Evolutionary conservation across 2,329 filamentous ascomycete genomes (phyloP).

Genomic region (Fusarium sp.): DNA sequence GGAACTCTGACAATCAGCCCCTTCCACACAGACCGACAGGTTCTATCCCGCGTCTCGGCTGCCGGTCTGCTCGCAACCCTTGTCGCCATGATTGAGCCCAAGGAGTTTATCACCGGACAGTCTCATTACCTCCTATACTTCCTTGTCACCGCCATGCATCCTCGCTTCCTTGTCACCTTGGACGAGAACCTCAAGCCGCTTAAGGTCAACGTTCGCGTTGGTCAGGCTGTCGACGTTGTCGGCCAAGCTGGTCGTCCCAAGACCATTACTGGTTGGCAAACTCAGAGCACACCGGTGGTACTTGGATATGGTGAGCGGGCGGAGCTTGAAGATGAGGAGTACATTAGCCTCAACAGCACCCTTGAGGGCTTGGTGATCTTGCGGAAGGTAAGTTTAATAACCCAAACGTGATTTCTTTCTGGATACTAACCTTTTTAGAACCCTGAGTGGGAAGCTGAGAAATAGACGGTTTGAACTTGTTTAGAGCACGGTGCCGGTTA

Average conservation of each 20-base stretch:
- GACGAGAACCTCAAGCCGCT: constrained; percentile 94
- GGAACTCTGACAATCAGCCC: constrained; percentile 94
- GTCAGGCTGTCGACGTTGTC: constrained; percentile 97
- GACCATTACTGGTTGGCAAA: constrained; percentile 99
- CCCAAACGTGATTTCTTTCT: neutral
- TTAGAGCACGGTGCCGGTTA: constrained; percentile 34
- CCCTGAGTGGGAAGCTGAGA: constrained; percentile 54
- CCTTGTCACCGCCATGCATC: constrained; percentile 95
- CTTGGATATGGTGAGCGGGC: constrained; percentile 95
- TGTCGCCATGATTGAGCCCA: constrained; percentile 94
- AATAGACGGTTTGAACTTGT: constrained; percentile 46
- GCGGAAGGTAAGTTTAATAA: constrained; percentile 78
- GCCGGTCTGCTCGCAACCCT: constrained; percentile 90
- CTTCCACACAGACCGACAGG: constrained; percentile 99
- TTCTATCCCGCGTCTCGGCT: constrained; percentile 90
- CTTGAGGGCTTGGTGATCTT: constrained; percentile 96
- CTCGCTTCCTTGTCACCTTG: constrained; percentile 93
- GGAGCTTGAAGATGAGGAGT: constrained; percentile 97
- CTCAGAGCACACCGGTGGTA: constrained; percentile 97
- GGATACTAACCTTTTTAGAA: constrained; percentile 48
- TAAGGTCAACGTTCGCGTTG: constrained; percentile 95
- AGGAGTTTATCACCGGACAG: constrained; percentile 76
- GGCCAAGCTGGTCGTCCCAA: constrained; percentile 97
- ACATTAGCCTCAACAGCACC: constrained; percentile 89
- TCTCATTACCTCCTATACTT: constrained; percentile 97